Conservation (phyloP, 176 grass and related monocot genomes). For the Puya raimondii region DNA sequence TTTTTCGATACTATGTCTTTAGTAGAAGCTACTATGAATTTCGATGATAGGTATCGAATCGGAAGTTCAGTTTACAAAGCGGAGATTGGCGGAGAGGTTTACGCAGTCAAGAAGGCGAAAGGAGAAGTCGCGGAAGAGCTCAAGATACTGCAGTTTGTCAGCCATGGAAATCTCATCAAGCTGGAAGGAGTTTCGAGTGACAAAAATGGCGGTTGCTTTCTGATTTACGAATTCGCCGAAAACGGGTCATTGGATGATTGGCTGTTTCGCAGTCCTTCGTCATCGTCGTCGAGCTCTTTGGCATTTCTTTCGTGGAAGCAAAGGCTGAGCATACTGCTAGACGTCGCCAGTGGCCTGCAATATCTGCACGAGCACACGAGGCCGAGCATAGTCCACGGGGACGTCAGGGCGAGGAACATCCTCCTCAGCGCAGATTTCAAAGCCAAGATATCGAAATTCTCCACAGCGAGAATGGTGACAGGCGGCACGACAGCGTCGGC, state of each 20-base stretch:
- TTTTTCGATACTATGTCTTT: conserved; percentile 33
- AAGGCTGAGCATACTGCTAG: conserved; percentile 44
- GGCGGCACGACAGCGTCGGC: conserved; percentile 21
- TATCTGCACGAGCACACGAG: conserved; percentile 86
- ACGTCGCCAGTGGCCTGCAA: conserved; percentile 49
- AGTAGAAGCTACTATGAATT: conserved; percentile 49
- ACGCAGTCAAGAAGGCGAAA: conserved; percentile 42
- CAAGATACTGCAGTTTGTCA: conserved; percentile 49
- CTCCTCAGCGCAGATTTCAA: conserved; percentile 49
- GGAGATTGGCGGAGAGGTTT: conserved; percentile 36
- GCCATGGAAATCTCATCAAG: conserved; percentile 53
- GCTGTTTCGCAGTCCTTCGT: conserved; percentile 31
- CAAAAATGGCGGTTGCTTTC: conserved; percentile 33
- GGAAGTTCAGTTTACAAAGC: conserved; percentile 38
- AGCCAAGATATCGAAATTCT: conserved; percentile 53
- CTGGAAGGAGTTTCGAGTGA: conserved; percentile 40
- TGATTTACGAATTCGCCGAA: conserved; percentile 51
- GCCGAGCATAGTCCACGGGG: conserved; percentile 61
- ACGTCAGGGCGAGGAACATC: conserved; percentile 43
- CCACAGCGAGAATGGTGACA: conserved; percentile 22
- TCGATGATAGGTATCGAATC: conserved; percentile 31
- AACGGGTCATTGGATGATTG: conserved; percentile 64
- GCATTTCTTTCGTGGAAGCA: conserved; percentile 39
- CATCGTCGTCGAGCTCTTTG: conserved; percentile 29
- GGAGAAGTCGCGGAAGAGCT: conserved; percentile 45